A percentile compares a stretch with the other conserved stretches of the same genome.
Evolutionary conservation across 352 stramenopile genomes (phyloP).

Genomic region (Phytophthora cajani): DNA sequence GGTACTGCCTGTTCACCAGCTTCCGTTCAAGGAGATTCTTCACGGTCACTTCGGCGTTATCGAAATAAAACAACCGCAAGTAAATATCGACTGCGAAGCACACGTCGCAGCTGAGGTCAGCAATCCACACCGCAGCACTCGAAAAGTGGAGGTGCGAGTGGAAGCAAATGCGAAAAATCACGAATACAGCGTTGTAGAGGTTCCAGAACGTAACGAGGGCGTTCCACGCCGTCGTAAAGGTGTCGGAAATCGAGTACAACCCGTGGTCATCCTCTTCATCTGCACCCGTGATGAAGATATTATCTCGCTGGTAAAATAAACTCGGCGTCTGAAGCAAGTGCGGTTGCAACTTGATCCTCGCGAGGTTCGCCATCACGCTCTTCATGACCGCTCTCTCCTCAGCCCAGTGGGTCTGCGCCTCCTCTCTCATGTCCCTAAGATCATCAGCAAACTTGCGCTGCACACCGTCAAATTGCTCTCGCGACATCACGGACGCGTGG

Average conservation of each 20-base stretch:
- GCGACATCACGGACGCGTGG: constrained; percentile 57
- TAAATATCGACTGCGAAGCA: constrained; percentile 55
- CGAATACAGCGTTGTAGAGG: constrained; percentile 62
- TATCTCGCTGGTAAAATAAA: constrained; percentile 61
- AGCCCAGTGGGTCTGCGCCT: constrained; percentile 23
- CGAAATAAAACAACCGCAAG: constrained; percentile 70
- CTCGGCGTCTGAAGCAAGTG: constrained; percentile 49
- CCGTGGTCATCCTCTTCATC: constrained; percentile 17
- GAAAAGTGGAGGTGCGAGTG: constrained; percentile 29
- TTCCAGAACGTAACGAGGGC: constrained; percentile 52
- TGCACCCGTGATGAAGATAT: background rate
- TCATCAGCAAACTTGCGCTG: constrained; percentile 66
- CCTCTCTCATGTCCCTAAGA: too few relatives aligned
- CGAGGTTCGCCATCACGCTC: constrained; percentile 45
- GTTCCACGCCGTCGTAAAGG: constrained; percentile 44
- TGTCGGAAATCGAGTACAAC: constrained; percentile 17
- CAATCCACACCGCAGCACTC: constrained; percentile 28
- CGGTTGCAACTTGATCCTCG: constrained; percentile 50
- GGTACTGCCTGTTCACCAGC: constrained; percentile 48
- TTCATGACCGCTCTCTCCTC: constrained; percentile 44
- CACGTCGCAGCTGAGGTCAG: constrained; percentile 42
- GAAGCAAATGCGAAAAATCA: constrained; percentile 73
- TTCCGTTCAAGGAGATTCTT: constrained; percentile 46
- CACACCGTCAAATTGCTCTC: constrained; percentile 72
- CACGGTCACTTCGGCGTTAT: constrained; percentile 48